Evolutionary conservation across 345 rosid genomes (phyloP).

Genomic region (Bruguiera sexangula): DNA sequence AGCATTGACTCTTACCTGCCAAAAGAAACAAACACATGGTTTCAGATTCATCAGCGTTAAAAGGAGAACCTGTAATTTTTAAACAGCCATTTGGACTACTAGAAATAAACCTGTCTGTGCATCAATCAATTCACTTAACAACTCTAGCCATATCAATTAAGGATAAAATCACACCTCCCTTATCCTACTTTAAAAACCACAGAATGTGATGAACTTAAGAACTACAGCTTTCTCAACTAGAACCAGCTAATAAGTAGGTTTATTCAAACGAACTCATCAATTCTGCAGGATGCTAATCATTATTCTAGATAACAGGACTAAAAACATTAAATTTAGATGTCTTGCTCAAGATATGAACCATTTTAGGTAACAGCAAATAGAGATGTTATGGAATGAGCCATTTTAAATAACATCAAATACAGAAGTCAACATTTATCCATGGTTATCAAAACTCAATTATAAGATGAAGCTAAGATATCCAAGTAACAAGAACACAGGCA

Average conservation of each 20-base stretch:
- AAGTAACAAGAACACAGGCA: background rate
- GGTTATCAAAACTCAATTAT: background rate
- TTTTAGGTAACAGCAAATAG: background rate
- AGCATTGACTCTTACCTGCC: conserved; percentile 92
- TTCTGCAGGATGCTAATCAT: background rate
- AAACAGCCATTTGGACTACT: too few relatives aligned
- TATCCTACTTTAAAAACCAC: background rate
- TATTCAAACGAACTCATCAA: background rate
- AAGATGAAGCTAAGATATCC: background rate
- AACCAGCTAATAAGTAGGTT: background rate
- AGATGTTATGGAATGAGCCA: background rate
- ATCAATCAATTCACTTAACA: too few relatives aligned
- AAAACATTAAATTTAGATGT: too few relatives aligned
- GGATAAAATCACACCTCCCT: too few relatives aligned
- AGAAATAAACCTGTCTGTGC: too few relatives aligned
- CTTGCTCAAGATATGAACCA: too few relatives aligned
- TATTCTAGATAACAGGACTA: too few relatives aligned
- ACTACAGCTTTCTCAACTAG: background rate
- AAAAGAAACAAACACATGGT: conserved; percentile 18
- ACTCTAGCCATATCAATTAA: too few relatives aligned
- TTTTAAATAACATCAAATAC: background rate
- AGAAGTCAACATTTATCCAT: background rate
- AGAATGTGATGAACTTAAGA: background rate
- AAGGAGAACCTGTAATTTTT: too few relatives aligned
- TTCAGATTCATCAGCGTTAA: conserved; percentile 7